These are phyloP conservation scores for Goniomonas avonlea DNA, from an alignment of 78 protist genomes.

Conservation along the genomic window DNA sequence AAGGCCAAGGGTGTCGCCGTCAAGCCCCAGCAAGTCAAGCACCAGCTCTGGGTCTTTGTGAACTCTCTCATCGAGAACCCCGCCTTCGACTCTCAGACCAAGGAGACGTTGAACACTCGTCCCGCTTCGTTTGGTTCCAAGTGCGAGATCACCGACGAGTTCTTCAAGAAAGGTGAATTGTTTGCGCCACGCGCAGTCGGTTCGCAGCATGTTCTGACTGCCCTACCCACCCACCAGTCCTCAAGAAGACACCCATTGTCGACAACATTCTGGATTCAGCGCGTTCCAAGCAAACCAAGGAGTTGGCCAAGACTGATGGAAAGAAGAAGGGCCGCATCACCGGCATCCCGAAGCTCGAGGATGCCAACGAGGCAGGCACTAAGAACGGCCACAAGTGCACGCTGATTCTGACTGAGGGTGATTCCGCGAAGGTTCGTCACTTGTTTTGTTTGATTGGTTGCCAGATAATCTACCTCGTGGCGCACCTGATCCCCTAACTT, in stretches of 20 bases:
- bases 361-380: slow-evolving; percentile 16
- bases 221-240: background rate
- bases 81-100: slow-evolving; percentile 85
- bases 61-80: slow-evolving; percentile 93
- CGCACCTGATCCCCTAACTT: too few species aligned
- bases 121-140: slow-evolving; percentile 71
- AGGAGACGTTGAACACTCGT: slow-evolving; percentile 32
- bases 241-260: slow-evolving; percentile 61
- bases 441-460: too few species aligned
- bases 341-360: slow-evolving; percentile 25
- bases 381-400: slow-evolving; percentile 74
- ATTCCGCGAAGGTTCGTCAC: slow-evolving; percentile 92
- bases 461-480: too few species aligned
- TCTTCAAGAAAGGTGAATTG: slow-evolving; percentile 39
- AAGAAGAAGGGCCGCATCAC: slow-evolving; percentile 11
- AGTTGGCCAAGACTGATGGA: slow-evolving; percentile 53
- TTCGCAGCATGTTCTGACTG: background rate
- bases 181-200: background rate
- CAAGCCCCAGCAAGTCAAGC: slow-evolving; percentile 65
- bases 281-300: slow-evolving; percentile 52
- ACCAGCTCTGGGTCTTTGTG: slow-evolving; percentile 78
- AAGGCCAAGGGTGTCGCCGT: slow-evolving; percentile 50
- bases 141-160: slow-evolving; percentile 56
- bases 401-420: slow-evolving; percentile 96
- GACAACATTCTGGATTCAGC: slow-evolving; percentile 58